Evolutionary conservation across 2,329 filamentous ascomycete species (phyloP).

Genomic region (Alternaria infectoria): DNA sequence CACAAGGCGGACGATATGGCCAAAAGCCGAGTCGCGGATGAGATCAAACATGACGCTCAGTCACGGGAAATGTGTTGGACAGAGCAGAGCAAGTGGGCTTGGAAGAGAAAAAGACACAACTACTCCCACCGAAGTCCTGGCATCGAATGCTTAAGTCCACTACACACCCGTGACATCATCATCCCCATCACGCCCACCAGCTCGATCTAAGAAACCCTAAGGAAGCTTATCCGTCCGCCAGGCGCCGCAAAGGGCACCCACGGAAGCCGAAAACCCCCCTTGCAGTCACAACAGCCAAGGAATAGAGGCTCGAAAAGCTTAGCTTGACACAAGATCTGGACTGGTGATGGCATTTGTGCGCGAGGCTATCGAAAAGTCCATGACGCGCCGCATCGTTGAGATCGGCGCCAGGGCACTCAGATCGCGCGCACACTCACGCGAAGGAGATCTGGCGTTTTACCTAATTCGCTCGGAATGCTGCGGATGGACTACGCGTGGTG

Average conservation of each 20-base stretch:
- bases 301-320: conserved; percentile 3
- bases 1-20: conserved; percentile 52
- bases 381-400: conserved; percentile 12
- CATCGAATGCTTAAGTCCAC: conserved; percentile 7
- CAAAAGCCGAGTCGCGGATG: conserved; percentile 30
- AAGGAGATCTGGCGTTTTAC: background rate
- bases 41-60: conserved; percentile 21
- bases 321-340: background rate
- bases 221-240: background rate
- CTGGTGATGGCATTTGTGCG: background rate
- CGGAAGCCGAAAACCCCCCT: background rate
- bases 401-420: conserved; percentile 10
- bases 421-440: conserved; percentile 6
- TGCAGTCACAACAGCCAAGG: background rate
- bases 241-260: background rate
- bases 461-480: background rate
- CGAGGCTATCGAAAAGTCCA: conserved; percentile 5
- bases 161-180: conserved; percentile 10
- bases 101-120: background rate
- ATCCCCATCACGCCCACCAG: conserved; percentile 1
- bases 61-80: background rate
- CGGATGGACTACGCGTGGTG: background rate
- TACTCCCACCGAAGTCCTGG: background rate
- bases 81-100: background rate
- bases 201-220: background rate